Evolutionary conservation across 805 yeast genomes (phyloP), one percentile per base, ranked within the genome.

Genomic region (Cyberlindnera americana): DNA sequence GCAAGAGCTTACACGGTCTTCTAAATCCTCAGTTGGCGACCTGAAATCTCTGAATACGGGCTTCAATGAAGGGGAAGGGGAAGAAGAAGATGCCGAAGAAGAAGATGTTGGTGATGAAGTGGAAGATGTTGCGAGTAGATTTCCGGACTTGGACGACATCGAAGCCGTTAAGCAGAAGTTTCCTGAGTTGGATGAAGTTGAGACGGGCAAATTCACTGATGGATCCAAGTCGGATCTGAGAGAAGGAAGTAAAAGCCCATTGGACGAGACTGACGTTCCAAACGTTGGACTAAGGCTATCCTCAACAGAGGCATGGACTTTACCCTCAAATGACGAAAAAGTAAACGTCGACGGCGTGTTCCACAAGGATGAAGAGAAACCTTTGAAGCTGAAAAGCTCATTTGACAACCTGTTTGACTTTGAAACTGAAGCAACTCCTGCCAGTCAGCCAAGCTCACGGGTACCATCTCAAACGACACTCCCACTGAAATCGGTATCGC

Each of bases 41-140:
- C 24, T 52, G 27, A 44, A 36, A 18, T 17, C 44, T 6, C 31
- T 35, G 3, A 33, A 36, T 13, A 38, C 23, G 5, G n/a, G 15
- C 10, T 41, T 33, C 12, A 33, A 27, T 10, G 33, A 28, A 6
- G 32, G 24, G 9, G 41, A 29, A 1, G 38, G 32, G 3, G 48
- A 40, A 6, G 41, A 35, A 5, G 38, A 15, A 13, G 49, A 38
- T 13, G 70, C 65, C n/a, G 39, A 72, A 21, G 71, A 63, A 5
- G 58, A 70, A 21, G 48, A 40, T 6, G 41, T 33, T 5, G 38
- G 14, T n/a, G 49, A 38, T 13, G 70, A 66, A n/a, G 38, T 72
- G 22, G 71, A 63, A 6, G 58, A 71, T 24, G 74, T 70, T 2
- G 81, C 74, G 49, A 71, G 71, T 41, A 58, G 81, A 35, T 77